Base-by-base conservation (phyloP, 2,329 filamentous ascomycete species). In the Colletotrichum chrysophilum region DNA sequence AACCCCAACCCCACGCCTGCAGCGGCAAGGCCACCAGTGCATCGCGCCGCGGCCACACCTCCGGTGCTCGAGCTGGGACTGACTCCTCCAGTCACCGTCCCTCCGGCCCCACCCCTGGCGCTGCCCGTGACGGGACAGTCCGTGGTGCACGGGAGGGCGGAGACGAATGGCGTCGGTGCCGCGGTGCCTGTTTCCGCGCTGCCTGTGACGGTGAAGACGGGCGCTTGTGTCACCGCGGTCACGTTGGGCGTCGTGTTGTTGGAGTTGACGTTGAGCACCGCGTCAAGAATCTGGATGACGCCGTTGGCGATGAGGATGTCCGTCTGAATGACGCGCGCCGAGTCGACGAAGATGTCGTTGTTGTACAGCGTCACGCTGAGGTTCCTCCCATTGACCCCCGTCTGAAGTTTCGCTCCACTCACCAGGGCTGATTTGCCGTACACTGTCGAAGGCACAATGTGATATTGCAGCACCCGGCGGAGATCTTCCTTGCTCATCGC, bases 291-390 rank as follows among this genome's bases (percentile, higher is more conserved):
- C 80, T 92, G 91, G 13, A 91, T 81, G 52, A 92, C 89, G 58
- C 91, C 91, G 79, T 92, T 92, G 75, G 88, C 87, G 58, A 91
- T 82, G n/a, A 92, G 83, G 43, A 91, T 86, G 77, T 92, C 88
- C 1, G 88, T 84, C 76, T 86, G 83, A 26, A 89, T 82, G 34
- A 92, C 83, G 78, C 87, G 85, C 8, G 89, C 89, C 26, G 86
- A 85, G 83, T 91, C 89, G 78, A 90, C 82, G 77, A 85, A 90
- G 79, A 87, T 89, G 77, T 86, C 85, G 66, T 86, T 85, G 43
- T 85, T 77, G 62, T 64, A 74, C 8, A 71, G 60, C 21, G 75
- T 78, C n/a, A 77, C 58, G n/a, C 64, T 24, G 21, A 78, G 4
- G 16, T 26, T 62, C 34, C 65, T 66, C 1, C 56, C 62, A 9